These are phyloP conservation scores for Alternaria sp. DNA, from an alignment of 2,329 filamentous ascomycete genomes.

Conservation along the genomic window DNA sequence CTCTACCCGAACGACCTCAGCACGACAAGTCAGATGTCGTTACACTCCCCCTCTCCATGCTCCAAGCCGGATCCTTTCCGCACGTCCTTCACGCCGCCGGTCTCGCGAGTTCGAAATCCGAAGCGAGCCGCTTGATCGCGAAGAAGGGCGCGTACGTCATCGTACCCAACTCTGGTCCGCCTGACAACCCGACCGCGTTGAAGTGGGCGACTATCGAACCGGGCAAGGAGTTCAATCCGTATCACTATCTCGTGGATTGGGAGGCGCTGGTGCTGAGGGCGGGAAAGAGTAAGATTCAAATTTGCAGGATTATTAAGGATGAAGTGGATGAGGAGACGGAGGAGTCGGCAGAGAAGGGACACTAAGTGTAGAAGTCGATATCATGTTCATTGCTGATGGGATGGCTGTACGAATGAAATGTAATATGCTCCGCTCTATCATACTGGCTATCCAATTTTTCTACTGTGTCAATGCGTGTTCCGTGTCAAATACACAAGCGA, in stretches of 20 bases:
- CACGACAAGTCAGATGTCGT: constrained; percentile 58
- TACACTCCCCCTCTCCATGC: constrained; percentile 64
- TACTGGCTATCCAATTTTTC: not conserved
- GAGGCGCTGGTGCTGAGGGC: constrained; percentile 61
- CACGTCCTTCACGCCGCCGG: constrained; percentile 67
- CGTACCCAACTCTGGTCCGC: constrained; percentile 53
- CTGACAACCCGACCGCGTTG: constrained; percentile 52
- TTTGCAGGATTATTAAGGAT: constrained; percentile 63
- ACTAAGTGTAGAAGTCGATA: not conserved
- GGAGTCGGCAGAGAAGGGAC: too few relatives aligned
- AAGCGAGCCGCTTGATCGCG: constrained; percentile 64
- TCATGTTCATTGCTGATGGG: not conserved
- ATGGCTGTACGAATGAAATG: not conserved
- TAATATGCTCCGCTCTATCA: not conserved
- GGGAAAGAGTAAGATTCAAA: constrained; percentile 67
- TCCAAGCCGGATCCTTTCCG: constrained; percentile 62
- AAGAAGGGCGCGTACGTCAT: constrained; percentile 65
- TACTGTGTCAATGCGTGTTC: not conserved
- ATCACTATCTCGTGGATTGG: constrained; percentile 65
- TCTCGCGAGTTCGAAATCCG: constrained; percentile 61
- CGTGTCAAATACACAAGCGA: not conserved
- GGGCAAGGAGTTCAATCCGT: constrained; percentile 64
- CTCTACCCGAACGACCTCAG: constrained; percentile 1
- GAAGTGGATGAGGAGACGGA: constrained; percentile 33
- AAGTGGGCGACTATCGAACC: constrained; percentile 68